phyloP scores from a whole-genome alignment of 345 rosid species.

The Sisymbrium irio region DNA sequence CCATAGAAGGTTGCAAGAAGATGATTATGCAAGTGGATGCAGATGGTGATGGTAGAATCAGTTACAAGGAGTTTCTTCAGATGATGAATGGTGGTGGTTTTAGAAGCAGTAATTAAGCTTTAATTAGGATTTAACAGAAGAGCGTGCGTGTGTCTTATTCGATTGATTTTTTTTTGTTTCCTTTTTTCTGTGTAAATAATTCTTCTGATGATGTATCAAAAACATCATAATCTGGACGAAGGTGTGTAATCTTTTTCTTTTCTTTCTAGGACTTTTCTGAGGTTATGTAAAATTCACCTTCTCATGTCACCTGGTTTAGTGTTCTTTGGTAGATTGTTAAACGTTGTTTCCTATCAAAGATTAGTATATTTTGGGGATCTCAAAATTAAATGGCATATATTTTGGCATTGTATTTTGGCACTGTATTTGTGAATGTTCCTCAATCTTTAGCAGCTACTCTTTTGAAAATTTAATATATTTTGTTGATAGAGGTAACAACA shows the following conservation, averaged over 20 bases:
- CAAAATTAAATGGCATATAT: too few species aligned
- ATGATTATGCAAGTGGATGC: conserved; percentile 40
- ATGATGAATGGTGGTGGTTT: conserved; percentile 39
- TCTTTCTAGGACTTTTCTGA: neutral
- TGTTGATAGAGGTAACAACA: too few species aligned
- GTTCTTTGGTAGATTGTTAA: conserved; percentile 14
- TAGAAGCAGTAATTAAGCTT: conserved; percentile 27
- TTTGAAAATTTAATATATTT: too few species aligned
- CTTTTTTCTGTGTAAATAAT: conserved; percentile 21
- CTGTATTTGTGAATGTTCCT: too few species aligned
- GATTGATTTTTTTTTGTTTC: conserved; percentile 27
- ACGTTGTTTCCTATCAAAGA: neutral
- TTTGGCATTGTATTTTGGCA: too few species aligned
- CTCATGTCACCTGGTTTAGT: neutral
- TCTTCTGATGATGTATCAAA: conserved; percentile 12
- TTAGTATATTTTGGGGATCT: too few species aligned
- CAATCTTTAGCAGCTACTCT: too few species aligned
- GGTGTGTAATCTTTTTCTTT: conserved; percentile 13
- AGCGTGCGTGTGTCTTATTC: conserved; percentile 12
- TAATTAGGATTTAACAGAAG: conserved; percentile 2
- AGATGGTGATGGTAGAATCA: conserved; percentile 40
- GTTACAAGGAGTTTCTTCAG: conserved; percentile 37
- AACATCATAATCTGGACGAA: neutral
- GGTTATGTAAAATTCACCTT: conserved; percentile 22
- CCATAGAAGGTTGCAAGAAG: conserved; percentile 34